These are phyloP conservation scores for Panicum hallii DNA, from an alignment of 202 grass and related monocot species.

Conservation along the genomic window DNA sequence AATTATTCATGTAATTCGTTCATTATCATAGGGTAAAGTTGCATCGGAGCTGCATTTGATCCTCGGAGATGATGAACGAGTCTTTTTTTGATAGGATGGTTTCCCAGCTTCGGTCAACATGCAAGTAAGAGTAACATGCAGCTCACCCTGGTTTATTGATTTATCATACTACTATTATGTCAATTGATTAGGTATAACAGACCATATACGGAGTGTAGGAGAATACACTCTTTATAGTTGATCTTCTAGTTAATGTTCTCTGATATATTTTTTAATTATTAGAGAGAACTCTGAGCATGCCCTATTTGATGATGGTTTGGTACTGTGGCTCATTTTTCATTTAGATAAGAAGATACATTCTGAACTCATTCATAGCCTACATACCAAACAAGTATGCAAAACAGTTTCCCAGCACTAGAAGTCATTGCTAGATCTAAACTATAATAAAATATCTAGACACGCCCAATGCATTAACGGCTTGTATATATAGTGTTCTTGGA, in stretches of 20 bases:
- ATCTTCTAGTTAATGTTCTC: background rate
- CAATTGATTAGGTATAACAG: slow-evolving; percentile 3
- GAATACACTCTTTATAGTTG: background rate
- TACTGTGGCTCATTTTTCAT: background rate
- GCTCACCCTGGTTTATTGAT: background rate
- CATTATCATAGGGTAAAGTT: background rate
- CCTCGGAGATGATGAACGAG: slow-evolving; percentile 40
- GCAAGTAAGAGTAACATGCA: slow-evolving; percentile 56
- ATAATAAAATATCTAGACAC: background rate
- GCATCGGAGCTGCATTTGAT: background rate
- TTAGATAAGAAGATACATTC: background rate
- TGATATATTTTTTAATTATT: background rate
- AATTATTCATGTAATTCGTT: background rate
- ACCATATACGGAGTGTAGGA: slow-evolving; percentile 6
- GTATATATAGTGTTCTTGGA: too few species aligned
- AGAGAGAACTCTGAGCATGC: background rate
- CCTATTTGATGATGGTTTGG: background rate
- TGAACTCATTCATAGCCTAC: background rate
- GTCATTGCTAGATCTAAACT: slow-evolving; percentile 2
- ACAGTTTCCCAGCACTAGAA: background rate
- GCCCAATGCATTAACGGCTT: background rate
- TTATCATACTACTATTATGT: background rate
- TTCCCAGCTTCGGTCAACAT: slow-evolving; percentile 68
- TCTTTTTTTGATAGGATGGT: slow-evolving; percentile 80
- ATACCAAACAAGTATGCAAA: background rate